Evolutionary conservation across 148 eudicot genomes (phyloP), one percentile per base, ranked within the genome.

Genomic region (Rhododendron kiyosumense): DNA sequence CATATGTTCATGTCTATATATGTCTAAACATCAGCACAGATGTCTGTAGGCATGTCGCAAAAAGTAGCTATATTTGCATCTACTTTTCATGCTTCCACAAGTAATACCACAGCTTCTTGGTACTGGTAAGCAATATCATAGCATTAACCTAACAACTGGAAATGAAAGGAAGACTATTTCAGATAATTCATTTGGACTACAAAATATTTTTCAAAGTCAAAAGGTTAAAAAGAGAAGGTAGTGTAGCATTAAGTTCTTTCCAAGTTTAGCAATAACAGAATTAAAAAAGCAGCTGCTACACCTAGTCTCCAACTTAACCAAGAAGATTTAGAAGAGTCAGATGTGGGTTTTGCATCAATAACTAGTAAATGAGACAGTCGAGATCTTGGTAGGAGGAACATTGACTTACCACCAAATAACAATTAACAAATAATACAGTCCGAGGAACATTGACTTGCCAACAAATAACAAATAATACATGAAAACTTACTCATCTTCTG

Each of bases 401-500:
- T 10, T 67, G 74, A 41, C 45, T 41, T 41, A 41, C 45, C 45
- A 41, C 45, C 45, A 41, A 41, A 41, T 41, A 41, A 41, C 45
- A 41, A 41, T 41, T 41, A 6, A 41, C 45, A 41, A 41, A 41
- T 41, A 41, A 6, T 41, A 6, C 45, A 41, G 45, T 41, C 6
- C 1, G 45, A 41, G 45, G 45, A 41, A 41, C 45, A 41, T 41
- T 41, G 45, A 67, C 74, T 67, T 67, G 3, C 36, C 36, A 69
- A 38, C 18, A 12, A 69, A 69, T 69, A 69, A 28, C 30, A 28
- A 69, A 69, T 28, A 69, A 69, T 28, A 13, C 71, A 69, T 28
- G 36, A 28, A 32, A 92, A 92, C 99, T 93, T 86, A 97, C 99
- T 91, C 94, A 84, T 97, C 99, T 92, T 97, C 99, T 54, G 96